These are phyloP conservation scores for Pseudogymnoascus sp. DNA, from an alignment of 2,329 filamentous ascomycete species.

Conservation along the genomic window DNA sequence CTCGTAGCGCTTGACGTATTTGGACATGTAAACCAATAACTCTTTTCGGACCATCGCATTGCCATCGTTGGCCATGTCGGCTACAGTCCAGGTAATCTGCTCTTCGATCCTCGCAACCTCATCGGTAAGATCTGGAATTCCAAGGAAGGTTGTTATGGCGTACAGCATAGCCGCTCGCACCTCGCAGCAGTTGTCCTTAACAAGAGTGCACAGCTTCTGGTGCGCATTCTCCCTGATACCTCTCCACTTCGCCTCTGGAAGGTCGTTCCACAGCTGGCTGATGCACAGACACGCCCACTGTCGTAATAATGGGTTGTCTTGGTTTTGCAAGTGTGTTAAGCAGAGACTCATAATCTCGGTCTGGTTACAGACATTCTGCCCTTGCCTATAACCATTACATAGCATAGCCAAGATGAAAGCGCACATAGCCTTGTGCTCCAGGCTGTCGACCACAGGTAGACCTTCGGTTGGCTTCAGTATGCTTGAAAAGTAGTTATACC, in stretches of 20 bases:
- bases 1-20: slow-evolving; percentile 83
- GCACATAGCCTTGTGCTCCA: slow-evolving; percentile 97
- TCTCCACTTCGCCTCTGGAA: slow-evolving; percentile 88
- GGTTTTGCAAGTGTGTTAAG: slow-evolving; percentile 71
- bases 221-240: slow-evolving; percentile 87
- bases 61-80: slow-evolving; percentile 89
- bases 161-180: slow-evolving; percentile 90
- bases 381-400: slow-evolving; percentile 88
- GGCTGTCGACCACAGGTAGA: slow-evolving; percentile 77
- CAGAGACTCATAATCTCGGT: slow-evolving; percentile 87
- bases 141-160: slow-evolving; percentile 86
- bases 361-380: slow-evolving; percentile 83
- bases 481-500: slow-evolving; percentile 91
- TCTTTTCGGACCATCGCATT: slow-evolving; percentile 92
- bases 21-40: slow-evolving; percentile 85
- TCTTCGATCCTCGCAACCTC: slow-evolving; percentile 89
- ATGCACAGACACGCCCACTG: slow-evolving; percentile 96
- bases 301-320: slow-evolving; percentile 77
- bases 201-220: slow-evolving; percentile 68
- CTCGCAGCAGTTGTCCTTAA: slow-evolving; percentile 81
- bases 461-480: slow-evolving; percentile 79
- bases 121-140: slow-evolving; percentile 84
- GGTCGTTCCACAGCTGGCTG: slow-evolving; percentile 87
- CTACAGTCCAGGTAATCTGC: slow-evolving; percentile 75
- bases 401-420: slow-evolving; percentile 96